phyloP scores from a whole-genome alignment of 2,329 filamentous ascomycete species.

The Diaporthe citri region DNA sequence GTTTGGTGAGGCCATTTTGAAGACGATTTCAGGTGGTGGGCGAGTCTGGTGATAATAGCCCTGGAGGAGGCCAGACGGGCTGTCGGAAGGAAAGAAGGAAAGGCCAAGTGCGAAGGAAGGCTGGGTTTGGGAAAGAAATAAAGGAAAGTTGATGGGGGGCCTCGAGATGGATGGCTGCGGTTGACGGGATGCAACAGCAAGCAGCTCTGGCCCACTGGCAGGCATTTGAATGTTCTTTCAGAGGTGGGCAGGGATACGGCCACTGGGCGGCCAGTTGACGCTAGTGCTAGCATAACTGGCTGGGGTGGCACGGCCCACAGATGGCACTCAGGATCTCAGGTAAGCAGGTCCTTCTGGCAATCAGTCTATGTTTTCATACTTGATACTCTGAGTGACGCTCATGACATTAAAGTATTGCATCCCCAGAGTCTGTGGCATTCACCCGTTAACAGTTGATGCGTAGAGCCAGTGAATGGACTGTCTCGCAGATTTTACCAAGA shows the following conservation, averaged over 20 bases:
- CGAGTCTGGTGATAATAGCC: not conserved
- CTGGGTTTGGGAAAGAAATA: conserved; percentile 19
- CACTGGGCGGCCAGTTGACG: not conserved
- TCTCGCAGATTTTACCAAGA: not conserved
- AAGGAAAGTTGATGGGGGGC: conserved; percentile 33
- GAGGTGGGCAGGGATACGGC: conserved; percentile 34
- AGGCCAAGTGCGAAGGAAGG: conserved; percentile 1
- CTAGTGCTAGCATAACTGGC: conserved; percentile 9
- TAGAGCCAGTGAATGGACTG: no score
- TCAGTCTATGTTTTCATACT: not conserved
- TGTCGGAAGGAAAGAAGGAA: not conserved
- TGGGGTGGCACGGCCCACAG: conserved; percentile 11
- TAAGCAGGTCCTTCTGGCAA: not conserved
- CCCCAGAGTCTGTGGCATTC: not conserved
- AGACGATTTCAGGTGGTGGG: not conserved
- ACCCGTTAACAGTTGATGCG: not conserved
- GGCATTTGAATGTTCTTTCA: conserved; percentile 39
- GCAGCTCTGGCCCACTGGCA: conserved; percentile 34
- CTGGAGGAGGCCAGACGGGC: not conserved
- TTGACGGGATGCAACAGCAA: conserved; percentile 32
- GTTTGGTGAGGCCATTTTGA: conserved; percentile 58
- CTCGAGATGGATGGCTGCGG: conserved; percentile 21
- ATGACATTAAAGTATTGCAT: not conserved
- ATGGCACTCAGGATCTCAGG: not conserved
- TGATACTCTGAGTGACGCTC: not conserved